Percentiles rank a stretch among this genome's conserved stretches.
These are phyloP conservation scores for Leptomonas seymouri DNA, from an alignment of 208 protist genomes.

Conservation along the genomic window DNA sequence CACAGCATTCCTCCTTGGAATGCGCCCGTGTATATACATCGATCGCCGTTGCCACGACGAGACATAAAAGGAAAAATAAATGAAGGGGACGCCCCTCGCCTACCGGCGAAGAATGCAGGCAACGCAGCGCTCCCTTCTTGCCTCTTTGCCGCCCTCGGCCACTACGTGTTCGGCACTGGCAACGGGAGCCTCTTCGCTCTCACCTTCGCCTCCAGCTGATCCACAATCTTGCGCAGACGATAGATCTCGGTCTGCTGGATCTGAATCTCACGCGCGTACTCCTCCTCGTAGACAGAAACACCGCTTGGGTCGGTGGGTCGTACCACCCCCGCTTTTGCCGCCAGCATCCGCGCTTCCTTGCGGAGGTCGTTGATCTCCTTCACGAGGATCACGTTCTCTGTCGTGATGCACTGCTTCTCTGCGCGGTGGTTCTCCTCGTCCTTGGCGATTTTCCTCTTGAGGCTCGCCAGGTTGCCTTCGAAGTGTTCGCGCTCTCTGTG, in stretches of 20 bases:
- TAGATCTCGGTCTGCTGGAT: slow-evolving; percentile 88
- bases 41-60: no score
- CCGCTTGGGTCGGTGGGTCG: slow-evolving; percentile 48
- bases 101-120: no score
- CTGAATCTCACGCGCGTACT: slow-evolving; percentile 80
- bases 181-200: slow-evolving; percentile 67
- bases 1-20: no score
- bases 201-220: slow-evolving; percentile 72
- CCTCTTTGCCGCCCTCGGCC: no score
- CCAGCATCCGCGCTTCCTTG: slow-evolving; percentile 92
- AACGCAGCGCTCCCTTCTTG: no score
- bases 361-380: slow-evolving; percentile 97
- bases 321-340: slow-evolving; percentile 65
- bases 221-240: slow-evolving; percentile 65
- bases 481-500: slow-evolving; percentile 95
- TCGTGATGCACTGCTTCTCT: slow-evolving; percentile 92
- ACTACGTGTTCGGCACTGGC: slow-evolving; percentile 29
- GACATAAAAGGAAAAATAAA: no score
- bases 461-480: slow-evolving; percentile 92
- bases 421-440: slow-evolving; percentile 92
- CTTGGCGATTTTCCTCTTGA: slow-evolving; percentile 95
- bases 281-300: slow-evolving; percentile 71
- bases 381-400: slow-evolving; percentile 96
- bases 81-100: no score
- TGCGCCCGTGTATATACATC: no score